A percentile compares a stretch with the other conserved stretches of the same genome.
phyloP scores from a whole-genome alignment of 495 filamentous ascomycete genomes.

The Aspergillus leporis region DNA sequence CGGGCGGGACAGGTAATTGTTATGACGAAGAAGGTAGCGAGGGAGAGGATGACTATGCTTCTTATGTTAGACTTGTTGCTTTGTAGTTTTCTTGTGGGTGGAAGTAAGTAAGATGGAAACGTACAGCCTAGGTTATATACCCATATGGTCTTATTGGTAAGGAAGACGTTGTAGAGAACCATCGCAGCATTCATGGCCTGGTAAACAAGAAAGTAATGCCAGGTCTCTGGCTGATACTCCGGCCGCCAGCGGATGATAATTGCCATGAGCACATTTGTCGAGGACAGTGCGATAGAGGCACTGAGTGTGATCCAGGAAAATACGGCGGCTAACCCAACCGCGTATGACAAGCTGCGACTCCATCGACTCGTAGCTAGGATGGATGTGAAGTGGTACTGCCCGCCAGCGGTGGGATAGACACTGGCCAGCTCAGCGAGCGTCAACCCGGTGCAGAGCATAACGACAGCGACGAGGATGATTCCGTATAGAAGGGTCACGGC shows the following conservation, averaged over 20 bases:
- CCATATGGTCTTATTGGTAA: conserved; percentile 32
- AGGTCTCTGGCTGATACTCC: conserved; percentile 26
- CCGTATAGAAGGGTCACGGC: conserved; percentile 35
- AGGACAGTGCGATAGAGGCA: conserved; percentile 25
- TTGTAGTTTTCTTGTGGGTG: background rate
- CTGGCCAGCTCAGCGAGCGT: conserved; percentile 52
- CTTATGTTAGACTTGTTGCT: background rate
- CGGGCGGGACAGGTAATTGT: conserved; percentile 31
- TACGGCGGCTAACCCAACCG: conserved; percentile 28
- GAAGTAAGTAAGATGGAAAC: conserved; percentile 5
- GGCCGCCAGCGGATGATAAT: conserved; percentile 30
- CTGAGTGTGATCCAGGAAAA: conserved; percentile 31
- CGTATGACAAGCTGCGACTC: conserved; percentile 27
- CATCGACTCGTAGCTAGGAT: conserved; percentile 28
- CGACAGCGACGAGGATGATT: conserved; percentile 26
- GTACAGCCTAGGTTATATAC: conserved; percentile 35
- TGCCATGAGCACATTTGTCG: conserved; percentile 26
- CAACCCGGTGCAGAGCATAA: conserved; percentile 39
- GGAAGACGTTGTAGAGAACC: conserved; percentile 30
- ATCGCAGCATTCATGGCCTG: conserved; percentile 32
- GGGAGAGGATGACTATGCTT: conserved; percentile 25
- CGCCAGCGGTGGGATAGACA: conserved; percentile 53
- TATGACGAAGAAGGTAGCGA: conserved; percentile 28
- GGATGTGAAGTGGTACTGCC: conserved; percentile 46
- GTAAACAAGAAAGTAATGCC: conserved; percentile 45